These are phyloP conservation scores for Hymenoscyphus infarciens DNA, from an alignment of 2,329 filamentous ascomycete species.

Conservation along the genomic window DNA sequence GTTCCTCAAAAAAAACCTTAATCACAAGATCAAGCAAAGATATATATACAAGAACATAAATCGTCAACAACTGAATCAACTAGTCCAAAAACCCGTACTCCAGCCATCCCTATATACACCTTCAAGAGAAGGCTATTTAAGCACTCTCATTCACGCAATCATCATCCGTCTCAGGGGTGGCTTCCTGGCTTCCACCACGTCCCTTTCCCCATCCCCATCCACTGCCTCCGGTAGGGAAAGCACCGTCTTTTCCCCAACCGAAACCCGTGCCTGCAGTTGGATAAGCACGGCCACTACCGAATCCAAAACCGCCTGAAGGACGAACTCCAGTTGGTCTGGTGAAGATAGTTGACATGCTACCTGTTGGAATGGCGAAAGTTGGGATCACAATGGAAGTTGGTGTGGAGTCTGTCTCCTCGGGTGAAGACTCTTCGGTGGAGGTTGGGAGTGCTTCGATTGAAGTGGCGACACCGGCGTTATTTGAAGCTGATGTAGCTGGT, in stretches of 20 bases:
- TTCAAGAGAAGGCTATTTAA: not conserved
- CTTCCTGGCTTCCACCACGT: not conserved
- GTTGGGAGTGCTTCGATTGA: not conserved
- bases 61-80: not conserved
- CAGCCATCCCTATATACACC: not conserved
- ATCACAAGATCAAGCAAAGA: not conserved
- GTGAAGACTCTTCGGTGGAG: not conserved
- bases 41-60: slow-evolving; percentile 2
- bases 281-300: not conserved
- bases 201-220: no score
- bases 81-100: not conserved
- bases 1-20: not conserved
- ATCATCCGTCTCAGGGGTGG: not conserved
- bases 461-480: not conserved
- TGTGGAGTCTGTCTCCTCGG: not conserved
- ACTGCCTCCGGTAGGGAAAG: no score
- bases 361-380: not conserved
- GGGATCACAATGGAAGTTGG: not conserved
- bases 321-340: not conserved
- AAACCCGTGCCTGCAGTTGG: not conserved
- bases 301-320: not conserved
- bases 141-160: not conserved
- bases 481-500: not conserved
- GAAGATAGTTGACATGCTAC: not conserved
- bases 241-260: not conserved